phyloP scores from a whole-genome alignment of 345 rosid genomes.

The Eucalyptus rudis region DNA sequence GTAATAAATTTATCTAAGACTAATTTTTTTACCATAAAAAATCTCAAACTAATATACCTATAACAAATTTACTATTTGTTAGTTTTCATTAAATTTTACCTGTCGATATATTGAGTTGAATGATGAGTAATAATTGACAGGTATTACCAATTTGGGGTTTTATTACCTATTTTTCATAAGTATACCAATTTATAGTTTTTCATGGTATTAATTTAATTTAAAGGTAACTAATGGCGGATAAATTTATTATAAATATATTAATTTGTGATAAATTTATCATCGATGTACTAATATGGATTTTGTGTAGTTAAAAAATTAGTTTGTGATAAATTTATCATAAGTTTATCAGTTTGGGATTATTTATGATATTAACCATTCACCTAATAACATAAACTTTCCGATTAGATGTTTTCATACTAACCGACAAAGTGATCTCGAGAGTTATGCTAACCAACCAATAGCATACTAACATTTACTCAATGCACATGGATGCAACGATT shows the following conservation, averaged over 20 bases:
- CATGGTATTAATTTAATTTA: too few species aligned
- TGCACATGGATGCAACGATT: background rate
- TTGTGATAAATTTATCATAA: too few species aligned
- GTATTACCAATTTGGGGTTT: too few species aligned
- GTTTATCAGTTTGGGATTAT: accelerated
- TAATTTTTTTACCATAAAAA: too few species aligned
- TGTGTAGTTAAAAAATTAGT: too few species aligned
- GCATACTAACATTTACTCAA: background rate
- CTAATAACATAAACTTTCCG: background rate
- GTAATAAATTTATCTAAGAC: accelerated
- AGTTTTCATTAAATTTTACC: too few species aligned
- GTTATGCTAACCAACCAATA: background rate
- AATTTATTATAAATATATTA: too few species aligned
- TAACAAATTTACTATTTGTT: too few species aligned
- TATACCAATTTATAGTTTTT: accelerated
- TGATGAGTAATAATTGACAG: accelerated
- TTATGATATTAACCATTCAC: too few species aligned
- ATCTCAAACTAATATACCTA: accelerated
- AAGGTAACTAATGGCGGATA: accelerated
- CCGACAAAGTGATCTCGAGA: background rate
- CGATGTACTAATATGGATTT: too few species aligned
- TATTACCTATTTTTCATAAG: too few species aligned
- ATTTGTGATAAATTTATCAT: too few species aligned
- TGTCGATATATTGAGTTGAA: accelerated
- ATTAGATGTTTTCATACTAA: background rate